These are phyloP conservation scores for Rhododendron mucronatum DNA, from an alignment of 148 eudicot genomes.

Conservation along the genomic window DNA sequence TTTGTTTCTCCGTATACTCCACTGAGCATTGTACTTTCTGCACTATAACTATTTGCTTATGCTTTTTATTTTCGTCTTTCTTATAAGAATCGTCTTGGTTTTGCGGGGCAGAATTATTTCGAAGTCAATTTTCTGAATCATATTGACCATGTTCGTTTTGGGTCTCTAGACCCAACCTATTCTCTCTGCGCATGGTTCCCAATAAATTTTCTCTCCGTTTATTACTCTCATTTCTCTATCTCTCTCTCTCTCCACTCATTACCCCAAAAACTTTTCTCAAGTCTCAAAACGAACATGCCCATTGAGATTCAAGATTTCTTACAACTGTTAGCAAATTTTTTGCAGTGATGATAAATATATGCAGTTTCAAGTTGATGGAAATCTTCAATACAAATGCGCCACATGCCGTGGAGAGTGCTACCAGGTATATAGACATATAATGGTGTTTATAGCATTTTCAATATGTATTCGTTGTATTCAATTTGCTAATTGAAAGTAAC, in stretches of 20 bases:
- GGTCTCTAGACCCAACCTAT: no score
- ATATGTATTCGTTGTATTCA: background rate
- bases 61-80: background rate
- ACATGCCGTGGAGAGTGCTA: conserved; percentile 95
- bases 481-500: background rate
- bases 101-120: background rate
- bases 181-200: no score
- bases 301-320: background rate
- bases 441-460: background rate
- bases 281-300: no score
- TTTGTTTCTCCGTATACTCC: background rate
- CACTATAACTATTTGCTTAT: background rate
- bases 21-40: background rate
- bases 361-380: conserved; percentile 87
- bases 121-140: background rate
- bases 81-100: background rate
- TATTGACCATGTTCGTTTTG: background rate
- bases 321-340: background rate
- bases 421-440: conserved; percentile 43
- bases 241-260: no score
- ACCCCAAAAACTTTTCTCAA: no score
- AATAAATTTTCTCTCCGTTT: no score
- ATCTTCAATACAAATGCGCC: conserved; percentile 87
- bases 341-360: conserved; percentile 84
- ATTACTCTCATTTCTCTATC: no score